Percentiles rank a stretch among this genome's conserved stretches.
These are phyloP conservation scores for Lichenothelia convexa DNA, from an alignment of 495 filamentous ascomycete species.

Conservation along the genomic window DNA sequence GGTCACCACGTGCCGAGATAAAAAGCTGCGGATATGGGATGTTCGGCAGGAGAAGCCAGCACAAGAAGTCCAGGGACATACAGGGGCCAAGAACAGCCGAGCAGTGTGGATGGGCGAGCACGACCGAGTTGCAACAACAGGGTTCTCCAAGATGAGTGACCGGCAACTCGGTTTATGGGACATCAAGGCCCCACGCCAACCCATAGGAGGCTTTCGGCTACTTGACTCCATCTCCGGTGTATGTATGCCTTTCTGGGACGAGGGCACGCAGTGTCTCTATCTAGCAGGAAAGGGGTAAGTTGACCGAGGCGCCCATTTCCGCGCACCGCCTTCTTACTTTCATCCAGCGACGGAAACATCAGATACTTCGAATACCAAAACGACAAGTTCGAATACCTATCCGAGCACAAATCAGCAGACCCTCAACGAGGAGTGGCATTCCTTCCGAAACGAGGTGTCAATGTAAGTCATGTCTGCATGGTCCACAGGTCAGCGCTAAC, in stretches of 20 bases:
- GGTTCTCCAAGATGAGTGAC: conserved; percentile 96
- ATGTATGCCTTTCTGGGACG: conserved; percentile 99
- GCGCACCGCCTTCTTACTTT: conserved; percentile 1
- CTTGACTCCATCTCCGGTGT: conserved; percentile 92
- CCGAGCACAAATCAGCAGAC: conserved; percentile 87
- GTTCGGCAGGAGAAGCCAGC: conserved; percentile 76
- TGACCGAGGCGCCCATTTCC: background rate
- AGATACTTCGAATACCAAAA: conserved; percentile 95
- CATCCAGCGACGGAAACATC: conserved; percentile 78
- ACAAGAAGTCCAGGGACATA: conserved; percentile 69
- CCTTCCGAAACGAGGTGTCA: conserved; percentile 83
- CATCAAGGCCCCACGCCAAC: conserved; percentile 56
- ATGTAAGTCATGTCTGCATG: conserved; percentile 31
- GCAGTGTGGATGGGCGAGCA: conserved; percentile 93
- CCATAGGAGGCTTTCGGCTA: conserved; percentile 71
- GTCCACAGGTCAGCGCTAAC: conserved; percentile 10
- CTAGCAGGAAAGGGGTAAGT: conserved; percentile 88
- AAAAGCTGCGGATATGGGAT: conserved; percentile 96
- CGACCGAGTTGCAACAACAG: conserved; percentile 84
- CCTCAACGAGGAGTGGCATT: conserved; percentile 92
- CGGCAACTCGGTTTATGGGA: conserved; percentile 93
- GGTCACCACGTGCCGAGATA: conserved; percentile 89
- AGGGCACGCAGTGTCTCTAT: conserved; percentile 81
- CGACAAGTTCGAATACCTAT: conserved; percentile 91
- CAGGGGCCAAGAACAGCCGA: conserved; percentile 91